Base-by-base conservation (phyloP, 495 filamentous ascomycete species). In the Chaetomium tenue region DNA sequence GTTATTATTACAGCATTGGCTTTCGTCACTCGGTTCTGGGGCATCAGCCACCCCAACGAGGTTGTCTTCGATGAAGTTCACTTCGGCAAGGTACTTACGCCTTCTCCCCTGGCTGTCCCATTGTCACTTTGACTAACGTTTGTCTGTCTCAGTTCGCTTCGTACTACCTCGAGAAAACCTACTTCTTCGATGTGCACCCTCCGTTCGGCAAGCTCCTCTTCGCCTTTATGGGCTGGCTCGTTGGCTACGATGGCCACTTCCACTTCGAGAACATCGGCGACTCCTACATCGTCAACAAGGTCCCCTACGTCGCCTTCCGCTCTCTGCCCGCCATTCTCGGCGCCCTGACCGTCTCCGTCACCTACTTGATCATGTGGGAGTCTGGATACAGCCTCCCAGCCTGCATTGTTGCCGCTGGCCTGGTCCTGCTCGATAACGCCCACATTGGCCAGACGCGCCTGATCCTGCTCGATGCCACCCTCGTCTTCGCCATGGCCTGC, bases 161-260 rank as follows among this genome's bases (percentile, higher is more conserved):
- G 16, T 95, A 97, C 77, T 99, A 99, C 72, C 87, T 99, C 44
- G 89, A 97, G 79, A 88, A 91, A 74, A 98, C 92, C 33, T 99
- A 98, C 80, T 99, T 99, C 85, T 99, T 99, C 85, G 94, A 99
- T 83, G 94, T 99, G 51, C 94, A 99, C 76, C 94, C 94, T 54
- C 94, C 94, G 11, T 96, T 99, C 70, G 94, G 90, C 76, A 92
- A 91, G 78, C 88, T 91, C 67, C 84, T 91, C 54, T 91, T 92
- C 73, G 94, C 94, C 62, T 84, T 98, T 44, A 92, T 96, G 82
- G 94, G 94, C 68, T 99, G 93, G 93, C 83, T 99, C 60, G 85
- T 88, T 22, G 94, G 94, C 70, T 99, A 95, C 73, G 92, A 97
- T 79, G 94, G 94, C 64, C 88, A 93, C 71, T 99, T 98, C 78